phyloP scores from a whole-genome alignment of 202 grass and related monocot species.

The Tripidium arundinaceum region DNA sequence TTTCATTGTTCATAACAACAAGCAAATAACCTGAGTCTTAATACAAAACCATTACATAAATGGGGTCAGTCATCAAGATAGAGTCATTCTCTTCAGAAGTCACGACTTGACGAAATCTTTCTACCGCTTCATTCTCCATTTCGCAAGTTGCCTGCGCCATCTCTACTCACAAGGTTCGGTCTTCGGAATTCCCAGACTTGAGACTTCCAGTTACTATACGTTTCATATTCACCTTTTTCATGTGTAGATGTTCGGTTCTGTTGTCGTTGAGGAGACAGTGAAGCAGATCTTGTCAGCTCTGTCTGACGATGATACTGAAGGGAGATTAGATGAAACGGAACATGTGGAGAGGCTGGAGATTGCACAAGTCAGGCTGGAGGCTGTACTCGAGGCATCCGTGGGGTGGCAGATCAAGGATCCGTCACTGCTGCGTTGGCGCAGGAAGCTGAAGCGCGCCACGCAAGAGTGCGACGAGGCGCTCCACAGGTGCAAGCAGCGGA shows the following conservation, averaged over 20 bases:
- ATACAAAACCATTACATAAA: too few species aligned
- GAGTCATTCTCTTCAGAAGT: too few species aligned
- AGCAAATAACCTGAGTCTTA: too few species aligned
- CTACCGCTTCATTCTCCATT: too few species aligned
- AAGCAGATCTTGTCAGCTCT: background rate
- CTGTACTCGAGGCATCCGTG: background rate
- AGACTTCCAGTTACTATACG: background rate
- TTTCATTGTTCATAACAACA: too few species aligned
- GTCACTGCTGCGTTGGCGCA: background rate
- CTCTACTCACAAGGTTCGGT: background rate
- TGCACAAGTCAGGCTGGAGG: constrained; percentile 16
- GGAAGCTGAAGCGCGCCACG: constrained; percentile 19
- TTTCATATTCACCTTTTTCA: background rate
- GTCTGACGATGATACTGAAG: background rate
- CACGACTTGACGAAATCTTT: too few species aligned
- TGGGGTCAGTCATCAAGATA: too few species aligned
- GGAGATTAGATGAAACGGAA: background rate
- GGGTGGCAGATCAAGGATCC: background rate
- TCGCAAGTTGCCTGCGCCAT: too few species aligned
- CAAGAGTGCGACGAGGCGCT: background rate
- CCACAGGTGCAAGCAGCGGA: background rate
- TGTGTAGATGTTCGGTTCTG: background rate
- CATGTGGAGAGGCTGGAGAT: constrained; percentile 26
- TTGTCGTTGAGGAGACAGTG: background rate
- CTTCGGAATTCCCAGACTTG: background rate